phyloP scores from a whole-genome alignment of 495 filamentous ascomycete species.

The Evernia prunastri region DNA sequence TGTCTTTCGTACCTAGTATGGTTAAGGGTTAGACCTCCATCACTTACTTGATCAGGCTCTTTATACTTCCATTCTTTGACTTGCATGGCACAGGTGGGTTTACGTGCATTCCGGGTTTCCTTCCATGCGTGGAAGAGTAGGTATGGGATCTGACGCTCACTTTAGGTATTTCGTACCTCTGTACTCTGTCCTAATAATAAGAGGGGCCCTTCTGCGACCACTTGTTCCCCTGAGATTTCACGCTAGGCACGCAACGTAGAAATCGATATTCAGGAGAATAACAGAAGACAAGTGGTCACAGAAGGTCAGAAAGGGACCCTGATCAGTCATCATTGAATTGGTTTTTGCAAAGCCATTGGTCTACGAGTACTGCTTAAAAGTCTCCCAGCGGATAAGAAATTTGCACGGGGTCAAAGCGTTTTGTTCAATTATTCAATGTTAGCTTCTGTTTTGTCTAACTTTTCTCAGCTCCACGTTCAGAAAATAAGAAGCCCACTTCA shows the following conservation, averaged over 20 bases:
- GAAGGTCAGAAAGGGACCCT: too few relatives aligned
- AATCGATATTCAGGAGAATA: too few relatives aligned
- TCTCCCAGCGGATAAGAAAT: slow-evolving; percentile 5
- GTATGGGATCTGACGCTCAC: neutral
- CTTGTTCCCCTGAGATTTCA: too few relatives aligned
- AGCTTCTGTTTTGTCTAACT: too few relatives aligned
- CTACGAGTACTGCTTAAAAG: neutral
- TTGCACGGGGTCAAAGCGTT: neutral
- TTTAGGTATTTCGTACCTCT: neutral
- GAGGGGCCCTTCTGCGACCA: too few relatives aligned
- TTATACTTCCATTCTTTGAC: neutral
- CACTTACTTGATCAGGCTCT: slow-evolving; percentile 2
- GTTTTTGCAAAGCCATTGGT: neutral
- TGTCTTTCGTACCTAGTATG: neutral
- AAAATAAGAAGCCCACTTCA: too few relatives aligned
- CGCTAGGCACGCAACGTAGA: too few relatives aligned
- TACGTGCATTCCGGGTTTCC: neutral
- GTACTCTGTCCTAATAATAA: neutral
- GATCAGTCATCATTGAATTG: too few relatives aligned
- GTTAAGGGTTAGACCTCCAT: neutral
- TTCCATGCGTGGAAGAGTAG: neutral
- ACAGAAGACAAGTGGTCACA: too few relatives aligned
- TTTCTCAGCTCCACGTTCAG: too few relatives aligned
- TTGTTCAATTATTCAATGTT: too few relatives aligned
- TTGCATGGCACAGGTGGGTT: neutral